A percentile compares a stretch with the other conserved stretches of the same genome.
These are phyloP conservation scores for Cardamine chenopodiifolia DNA, from an alignment of 345 rosid genomes.

Conservation along the genomic window DNA sequence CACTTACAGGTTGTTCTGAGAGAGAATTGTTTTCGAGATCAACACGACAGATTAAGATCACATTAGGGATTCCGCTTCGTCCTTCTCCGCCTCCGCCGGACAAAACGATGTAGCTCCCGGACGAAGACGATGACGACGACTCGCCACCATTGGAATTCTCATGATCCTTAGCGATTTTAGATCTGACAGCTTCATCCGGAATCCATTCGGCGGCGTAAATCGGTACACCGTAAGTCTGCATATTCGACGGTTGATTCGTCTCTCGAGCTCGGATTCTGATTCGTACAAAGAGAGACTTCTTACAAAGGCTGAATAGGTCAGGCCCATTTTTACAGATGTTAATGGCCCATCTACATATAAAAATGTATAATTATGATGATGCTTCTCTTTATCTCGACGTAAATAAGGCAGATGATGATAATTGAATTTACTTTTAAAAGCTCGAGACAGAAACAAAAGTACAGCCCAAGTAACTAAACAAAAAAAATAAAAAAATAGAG, in stretches of 20 bases:
- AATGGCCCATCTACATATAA: neutral
- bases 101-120: conserved; percentile 52
- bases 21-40: conserved; percentile 66
- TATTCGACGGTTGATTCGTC: conserved; percentile 37
- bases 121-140: conserved; percentile 8
- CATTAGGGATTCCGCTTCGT: conserved; percentile 77
- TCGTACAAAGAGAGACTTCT: neutral
- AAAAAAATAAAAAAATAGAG: too few relatives aligned
- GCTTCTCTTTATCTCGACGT: too few relatives aligned
- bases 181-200: conserved; percentile 52
- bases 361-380: too few relatives aligned
- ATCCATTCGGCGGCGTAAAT: conserved; percentile 75
- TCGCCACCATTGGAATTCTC: conserved; percentile 38
- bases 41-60: conserved; percentile 54
- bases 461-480: too few relatives aligned
- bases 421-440: too few relatives aligned
- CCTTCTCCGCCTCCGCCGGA: conserved; percentile 96
- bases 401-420: too few relatives aligned
- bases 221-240: conserved; percentile 80
- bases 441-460: too few relatives aligned
- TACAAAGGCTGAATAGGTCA: neutral
- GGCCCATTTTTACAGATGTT: neutral
- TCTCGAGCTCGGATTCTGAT: neutral
- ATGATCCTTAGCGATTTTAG: conserved; percentile 39
- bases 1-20: conserved; percentile 68